A percentile compares a stretch with the other conserved stretches of the same genome.
These are phyloP conservation scores for Hamigera avellanea DNA, from an alignment of 495 filamentous ascomycete genomes.

Conservation along the genomic window DNA sequence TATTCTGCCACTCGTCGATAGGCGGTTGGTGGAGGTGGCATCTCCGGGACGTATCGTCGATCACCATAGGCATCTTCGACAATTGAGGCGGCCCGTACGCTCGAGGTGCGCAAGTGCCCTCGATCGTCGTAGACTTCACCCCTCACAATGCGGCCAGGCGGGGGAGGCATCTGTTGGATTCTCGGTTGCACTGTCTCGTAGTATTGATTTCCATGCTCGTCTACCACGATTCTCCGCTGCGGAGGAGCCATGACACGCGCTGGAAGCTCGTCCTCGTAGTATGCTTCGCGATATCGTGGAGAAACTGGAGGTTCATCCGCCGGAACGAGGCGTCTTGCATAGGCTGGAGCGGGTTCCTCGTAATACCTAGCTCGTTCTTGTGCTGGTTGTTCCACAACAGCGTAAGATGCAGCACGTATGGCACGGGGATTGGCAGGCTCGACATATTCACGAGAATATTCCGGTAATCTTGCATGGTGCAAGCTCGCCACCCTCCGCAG, in stretches of 20 bases:
- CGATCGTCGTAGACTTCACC: slow-evolving; percentile 28
- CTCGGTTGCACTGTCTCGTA: slow-evolving; percentile 43
- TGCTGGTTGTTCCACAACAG: slow-evolving; percentile 39
- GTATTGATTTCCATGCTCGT: slow-evolving; percentile 61
- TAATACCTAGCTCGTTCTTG: slow-evolving; percentile 44
- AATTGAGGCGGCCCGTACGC: slow-evolving; percentile 30
- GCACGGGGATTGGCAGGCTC: slow-evolving; percentile 33
- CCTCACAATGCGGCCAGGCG: slow-evolving; percentile 24
- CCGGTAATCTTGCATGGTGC: slow-evolving; percentile 37
- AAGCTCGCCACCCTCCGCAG: slow-evolving; percentile 48
- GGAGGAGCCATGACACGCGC: slow-evolving; percentile 45
- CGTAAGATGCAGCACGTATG: slow-evolving; percentile 49
- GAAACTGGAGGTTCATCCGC: slow-evolving; percentile 51
- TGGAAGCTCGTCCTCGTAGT: slow-evolving; percentile 27
- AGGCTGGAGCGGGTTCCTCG: slow-evolving; percentile 37
- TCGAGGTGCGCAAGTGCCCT: slow-evolving; percentile 19
- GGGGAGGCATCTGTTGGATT: slow-evolving; percentile 39
- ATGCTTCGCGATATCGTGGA: slow-evolving; percentile 37
- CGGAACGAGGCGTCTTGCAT: slow-evolving; percentile 28
- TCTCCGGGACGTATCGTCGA: slow-evolving; percentile 34
- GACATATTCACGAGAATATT: slow-evolving; percentile 36
- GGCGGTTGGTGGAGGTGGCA: slow-evolving; percentile 27
- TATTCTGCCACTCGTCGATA: slow-evolving; percentile 35
- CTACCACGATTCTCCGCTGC: slow-evolving; percentile 52
- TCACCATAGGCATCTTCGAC: slow-evolving; percentile 30